phyloP scores from a whole-genome alignment of 2,329 filamentous ascomycete genomes.

The Fusarium brevicatenulatum region DNA sequence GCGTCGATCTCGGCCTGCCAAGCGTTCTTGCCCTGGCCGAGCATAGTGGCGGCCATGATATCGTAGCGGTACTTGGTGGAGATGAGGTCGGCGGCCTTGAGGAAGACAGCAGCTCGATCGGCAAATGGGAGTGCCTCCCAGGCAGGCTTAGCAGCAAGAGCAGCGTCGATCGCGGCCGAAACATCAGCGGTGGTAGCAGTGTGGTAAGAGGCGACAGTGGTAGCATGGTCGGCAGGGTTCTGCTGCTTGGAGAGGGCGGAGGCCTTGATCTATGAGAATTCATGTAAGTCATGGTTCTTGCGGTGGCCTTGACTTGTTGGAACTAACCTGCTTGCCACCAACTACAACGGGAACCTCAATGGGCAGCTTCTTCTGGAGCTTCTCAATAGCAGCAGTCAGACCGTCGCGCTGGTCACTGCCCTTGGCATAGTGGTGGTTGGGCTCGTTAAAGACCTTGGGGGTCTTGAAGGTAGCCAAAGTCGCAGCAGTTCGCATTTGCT shows the following conservation, averaged over 20 bases:
- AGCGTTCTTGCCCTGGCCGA: conserved; percentile 97
- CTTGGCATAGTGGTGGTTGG: conserved; percentile 93
- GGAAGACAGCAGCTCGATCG: conserved; percentile 90
- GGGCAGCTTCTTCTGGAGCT: conserved; percentile 73
- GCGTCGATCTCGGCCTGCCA: conserved; percentile 99
- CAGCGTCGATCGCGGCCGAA: conserved; percentile 80
- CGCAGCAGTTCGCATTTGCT: conserved; percentile 53
- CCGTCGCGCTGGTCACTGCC: conserved; percentile 81
- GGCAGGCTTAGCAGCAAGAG: conserved; percentile 82
- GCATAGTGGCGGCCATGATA: conserved; percentile 94
- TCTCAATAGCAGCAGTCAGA: conserved; percentile 77
- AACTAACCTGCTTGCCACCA: conserved; percentile 78
- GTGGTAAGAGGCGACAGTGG: conserved; percentile 83
- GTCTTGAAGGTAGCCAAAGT: conserved; percentile 87
- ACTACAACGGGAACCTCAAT: conserved; percentile 85
- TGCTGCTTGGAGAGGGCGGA: conserved; percentile 74
- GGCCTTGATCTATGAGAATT: conserved; percentile 67
- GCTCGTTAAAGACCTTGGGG: conserved; percentile 88
- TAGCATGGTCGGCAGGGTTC: conserved; percentile 84
- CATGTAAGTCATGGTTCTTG: conserved; percentile 16
- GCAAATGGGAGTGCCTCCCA: conserved; percentile 91
- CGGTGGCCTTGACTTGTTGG: not conserved
- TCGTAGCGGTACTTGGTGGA: conserved; percentile 95
- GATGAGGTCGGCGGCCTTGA: conserved; percentile 94
- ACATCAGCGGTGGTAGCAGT: conserved; percentile 83